Base-by-base conservation (phyloP, 2,329 filamentous ascomycete genomes). In the Aspergillus ruber region DNA sequence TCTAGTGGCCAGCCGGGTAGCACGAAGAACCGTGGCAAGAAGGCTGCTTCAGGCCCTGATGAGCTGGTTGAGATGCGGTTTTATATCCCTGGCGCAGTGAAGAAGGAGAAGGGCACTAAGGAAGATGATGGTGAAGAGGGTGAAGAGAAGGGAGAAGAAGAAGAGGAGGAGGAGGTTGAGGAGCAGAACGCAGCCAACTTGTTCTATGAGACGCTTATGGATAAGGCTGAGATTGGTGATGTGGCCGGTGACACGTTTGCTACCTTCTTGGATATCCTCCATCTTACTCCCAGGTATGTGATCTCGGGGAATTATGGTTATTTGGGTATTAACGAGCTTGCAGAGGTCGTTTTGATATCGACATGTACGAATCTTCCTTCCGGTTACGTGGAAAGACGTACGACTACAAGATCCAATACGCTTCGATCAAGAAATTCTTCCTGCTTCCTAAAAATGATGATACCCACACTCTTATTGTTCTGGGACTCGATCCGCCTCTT, bases 361-460 rank as follows among this genome's bases (percentile, higher is more conserved):
- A 98, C 70, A 95, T 98, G 86, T 98, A 98, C 79, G 93, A 97
- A 70, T 85, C 83, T 13, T 97, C 93, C 2, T 97, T 98, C 80
- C 86, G 93, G 53, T 80, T 98, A 52, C 91, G 93, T 56, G 93
- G 93, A 63, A 98, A 98, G 75, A 98, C 93, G 20, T 98, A 98
- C 76, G 94, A 98, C 75, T 98, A 98, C 82, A 98, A 98, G 80
- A 97, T 98, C 56, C 90, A 96, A 68, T 98, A 96, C 72, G 88
- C 96, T 49, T 83, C 85, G 43, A 90, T 97, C 73, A 98, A 98
- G 78, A 97, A 97, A 69, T 97, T 97, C 67, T 96, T 98, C 84
- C 81, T 97, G 25, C 82, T 98, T 5, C 93, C 93, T 42, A 98
- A 98, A 74, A 93, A 93, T n/a, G 93, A 98, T 67, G 93, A 98